Evolutionary conservation across 495 filamentous ascomycete genomes (phyloP).

Genomic region (Penicillium mononematosum): DNA sequence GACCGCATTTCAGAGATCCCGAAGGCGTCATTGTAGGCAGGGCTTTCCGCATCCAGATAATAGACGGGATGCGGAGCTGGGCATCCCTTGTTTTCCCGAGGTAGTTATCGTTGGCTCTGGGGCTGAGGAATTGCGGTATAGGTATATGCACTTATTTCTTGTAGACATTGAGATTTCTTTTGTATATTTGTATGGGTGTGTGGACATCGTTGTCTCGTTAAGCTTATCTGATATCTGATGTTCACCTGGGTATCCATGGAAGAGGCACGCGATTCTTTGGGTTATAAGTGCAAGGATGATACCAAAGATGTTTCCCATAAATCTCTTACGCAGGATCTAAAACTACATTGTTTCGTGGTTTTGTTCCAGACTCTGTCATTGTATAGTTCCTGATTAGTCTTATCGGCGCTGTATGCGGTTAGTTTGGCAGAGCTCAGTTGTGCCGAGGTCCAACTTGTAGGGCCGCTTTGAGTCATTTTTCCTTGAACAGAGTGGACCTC

Average conservation of each 20-base stretch:
- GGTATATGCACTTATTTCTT: background rate
- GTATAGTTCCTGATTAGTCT: slow-evolving; percentile 6
- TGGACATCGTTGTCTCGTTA: background rate
- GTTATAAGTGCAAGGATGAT: background rate
- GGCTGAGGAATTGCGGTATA: slow-evolving; percentile 1
- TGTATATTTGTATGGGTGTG: background rate
- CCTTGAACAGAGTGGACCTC: slow-evolving; percentile 10
- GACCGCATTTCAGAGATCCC: slow-evolving; percentile 21
- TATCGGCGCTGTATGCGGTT: slow-evolving; percentile 11
- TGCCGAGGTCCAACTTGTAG: slow-evolving; percentile 29
- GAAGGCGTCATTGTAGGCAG: slow-evolving; percentile 16
- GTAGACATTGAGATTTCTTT: background rate
- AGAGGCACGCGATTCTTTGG: background rate
- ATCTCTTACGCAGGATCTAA: background rate
- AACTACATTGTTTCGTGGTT: background rate
- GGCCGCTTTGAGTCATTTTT: slow-evolving; percentile 26
- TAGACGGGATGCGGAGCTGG: slow-evolving; percentile 16
- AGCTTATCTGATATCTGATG: background rate
- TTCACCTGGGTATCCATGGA: background rate
- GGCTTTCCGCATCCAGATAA: slow-evolving; percentile 16
- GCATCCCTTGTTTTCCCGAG: slow-evolving; percentile 34
- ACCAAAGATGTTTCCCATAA: background rate
- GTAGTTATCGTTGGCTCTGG: slow-evolving; percentile 34
- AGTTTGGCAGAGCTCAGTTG: slow-evolving; percentile 12
- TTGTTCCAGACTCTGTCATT: background rate